phyloP scores from a whole-genome alignment of 352 stramenopile genomes.

The Phytophthora tubulina region DNA sequence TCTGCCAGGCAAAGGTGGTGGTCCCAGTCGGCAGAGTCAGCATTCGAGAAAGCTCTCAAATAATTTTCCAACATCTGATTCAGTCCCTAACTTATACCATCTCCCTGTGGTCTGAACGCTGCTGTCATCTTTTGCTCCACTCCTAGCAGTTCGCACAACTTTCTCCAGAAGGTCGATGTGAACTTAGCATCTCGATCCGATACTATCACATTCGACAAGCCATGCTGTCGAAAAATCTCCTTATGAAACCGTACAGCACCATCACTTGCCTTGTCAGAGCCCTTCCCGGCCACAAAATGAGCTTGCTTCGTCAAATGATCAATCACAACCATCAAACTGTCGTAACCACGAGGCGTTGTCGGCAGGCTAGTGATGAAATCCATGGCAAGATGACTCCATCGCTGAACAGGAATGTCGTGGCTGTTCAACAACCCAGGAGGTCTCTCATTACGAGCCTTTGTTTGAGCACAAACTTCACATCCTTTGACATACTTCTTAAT shows the following conservation, averaged over 20 bases:
- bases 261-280: slow-evolving; percentile 6
- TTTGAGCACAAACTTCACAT: background rate
- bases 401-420: background rate
- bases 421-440: background rate
- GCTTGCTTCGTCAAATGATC: slow-evolving; percentile 21
- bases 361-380: slow-evolving; percentile 1
- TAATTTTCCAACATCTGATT: slow-evolving; percentile 24
- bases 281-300: slow-evolving; percentile 16
- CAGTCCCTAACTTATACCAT: slow-evolving; percentile 11
- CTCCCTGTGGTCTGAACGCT: slow-evolving; percentile 13
- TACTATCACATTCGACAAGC: slow-evolving; percentile 22
- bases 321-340: slow-evolving; percentile 27
- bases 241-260: slow-evolving; percentile 25
- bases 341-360: background rate
- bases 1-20: slow-evolving; percentile 13
- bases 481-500: slow-evolving; percentile 1
- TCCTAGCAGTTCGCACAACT: slow-evolving; percentile 10
- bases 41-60: slow-evolving; percentile 10
- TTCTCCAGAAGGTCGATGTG: slow-evolving; percentile 14
- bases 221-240: slow-evolving; percentile 21
- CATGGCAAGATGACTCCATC: background rate
- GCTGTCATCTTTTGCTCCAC: slow-evolving; percentile 25
- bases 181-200: slow-evolving; percentile 28
- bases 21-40: slow-evolving; percentile 21
- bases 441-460: background rate